Evolutionary conservation across 768 basidiomycete species (phyloP), one percentile per base, ranked within the genome.

Genomic region (Harrya chromipes): DNA sequence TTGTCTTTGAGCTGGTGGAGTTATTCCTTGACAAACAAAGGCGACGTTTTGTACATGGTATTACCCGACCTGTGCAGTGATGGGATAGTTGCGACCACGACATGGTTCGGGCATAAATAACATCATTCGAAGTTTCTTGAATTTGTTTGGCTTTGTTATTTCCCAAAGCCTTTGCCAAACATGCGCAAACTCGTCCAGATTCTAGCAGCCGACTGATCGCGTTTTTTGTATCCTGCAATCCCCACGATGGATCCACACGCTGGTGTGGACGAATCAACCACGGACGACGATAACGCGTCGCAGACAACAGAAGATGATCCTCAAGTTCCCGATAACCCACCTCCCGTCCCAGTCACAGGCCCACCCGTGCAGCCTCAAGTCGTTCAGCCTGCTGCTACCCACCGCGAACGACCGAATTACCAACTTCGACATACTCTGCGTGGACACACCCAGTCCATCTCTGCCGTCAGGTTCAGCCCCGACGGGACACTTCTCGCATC

Each of bases 391-490:
- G 67, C 75, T 54, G 70, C 79, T 53, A 69, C 59, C 16, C 56
- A 50, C 40, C 66, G 69, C 35, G 66, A 64, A 47, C 55, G 73
- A 54, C 88, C 87, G n/a, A 76, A 84, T 56, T 91, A 91, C 62
- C 72, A 81, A 58, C 78, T 85, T 3, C 73, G 74, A 42, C 82
- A 87, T 66, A 81, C 79, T 1, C 73, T 94, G 31, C 70, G 72
- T 3, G 94, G 91, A 0, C 94, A 97, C 64, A 84, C 82, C 6
- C 80, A 82, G 61, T 85, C 87, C 0, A 85, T 97, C 45, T 93
- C 93, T 24, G 84, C 91, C 17, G 84, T 94, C 52, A 91, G 90
- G 66, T 97, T 97, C 67, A 92, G 91, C 60, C 87, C 88, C 0
- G 89, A 95, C 63, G 94, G 94, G 10, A 80, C 79, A 19, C 70